Conservation (phyloP, 1,139 yeast genomes). For the Saccharomyces hybrid region DNA sequence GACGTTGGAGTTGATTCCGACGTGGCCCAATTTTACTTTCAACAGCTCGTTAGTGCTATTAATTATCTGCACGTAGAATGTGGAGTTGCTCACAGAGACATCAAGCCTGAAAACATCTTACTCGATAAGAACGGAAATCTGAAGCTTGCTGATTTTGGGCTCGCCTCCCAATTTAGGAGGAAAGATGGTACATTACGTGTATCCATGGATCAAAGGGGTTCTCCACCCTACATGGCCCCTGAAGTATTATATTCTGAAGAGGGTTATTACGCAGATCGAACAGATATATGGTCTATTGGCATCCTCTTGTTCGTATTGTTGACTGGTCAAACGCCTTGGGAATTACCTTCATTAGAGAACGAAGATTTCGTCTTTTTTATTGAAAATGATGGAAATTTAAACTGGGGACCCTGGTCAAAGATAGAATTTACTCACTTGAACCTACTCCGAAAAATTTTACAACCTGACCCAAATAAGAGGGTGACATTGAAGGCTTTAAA, state of each 20-base stretch:
- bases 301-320: conserved; percentile 50
- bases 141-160: conserved; percentile 61
- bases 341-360: conserved; percentile 46
- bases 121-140: conserved; percentile 60
- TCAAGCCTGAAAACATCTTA: conserved; percentile 84
- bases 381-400: conserved; percentile 38
- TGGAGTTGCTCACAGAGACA: conserved; percentile 82
- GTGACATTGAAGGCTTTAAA: conserved; percentile 36
- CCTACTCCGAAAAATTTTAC: conserved; percentile 44
- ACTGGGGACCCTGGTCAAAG: conserved; percentile 45
- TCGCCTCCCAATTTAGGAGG: conserved; percentile 50
- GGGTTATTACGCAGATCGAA: conserved; percentile 44
- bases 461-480: conserved; percentile 40
- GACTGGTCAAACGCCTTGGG: conserved; percentile 64
- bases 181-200: conserved; percentile 51
- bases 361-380: conserved; percentile 40
- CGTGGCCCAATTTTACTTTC: conserved; percentile 60
- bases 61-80: conserved; percentile 50
- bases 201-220: conserved; percentile 53
- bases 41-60: conserved; percentile 51
- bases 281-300: conserved; percentile 64
- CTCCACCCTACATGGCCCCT: conserved; percentile 70
- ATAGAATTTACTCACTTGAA: conserved; percentile 43
- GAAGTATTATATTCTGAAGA: conserved; percentile 42
- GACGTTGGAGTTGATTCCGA: conserved; percentile 61